Evolutionary conservation across 169 alveolate genomes (phyloP).

Genomic region (Amoebophrya sp.): DNA sequence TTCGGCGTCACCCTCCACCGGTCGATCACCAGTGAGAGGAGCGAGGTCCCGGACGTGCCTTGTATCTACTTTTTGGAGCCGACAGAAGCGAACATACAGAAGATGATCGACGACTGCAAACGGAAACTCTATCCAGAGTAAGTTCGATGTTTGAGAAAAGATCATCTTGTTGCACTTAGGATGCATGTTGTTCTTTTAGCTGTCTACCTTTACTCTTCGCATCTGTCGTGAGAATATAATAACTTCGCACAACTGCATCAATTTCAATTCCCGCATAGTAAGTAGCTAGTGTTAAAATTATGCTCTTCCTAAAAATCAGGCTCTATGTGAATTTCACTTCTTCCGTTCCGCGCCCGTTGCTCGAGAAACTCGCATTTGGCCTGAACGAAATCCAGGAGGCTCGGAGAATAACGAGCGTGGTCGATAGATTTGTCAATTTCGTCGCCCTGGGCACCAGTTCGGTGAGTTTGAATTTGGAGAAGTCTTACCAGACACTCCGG

Average conservation of each 20-base stretch:
- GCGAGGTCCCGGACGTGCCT: constrained; percentile 16
- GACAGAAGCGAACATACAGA: not conserved
- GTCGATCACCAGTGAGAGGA: not conserved
- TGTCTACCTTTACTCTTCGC: too few species aligned
- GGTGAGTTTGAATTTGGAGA: constrained; percentile 48
- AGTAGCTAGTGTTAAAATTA: too few species aligned
- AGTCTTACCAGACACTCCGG: constrained; percentile 39
- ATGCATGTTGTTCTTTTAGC: too few species aligned
- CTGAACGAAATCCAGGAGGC: not conserved
- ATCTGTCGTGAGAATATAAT: too few species aligned
- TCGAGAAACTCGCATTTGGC: not conserved
- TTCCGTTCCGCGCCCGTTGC: not conserved
- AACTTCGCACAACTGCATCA: too few species aligned
- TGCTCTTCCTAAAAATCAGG: not conserved
- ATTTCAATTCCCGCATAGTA: too few species aligned
- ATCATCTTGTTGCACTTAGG: too few species aligned
- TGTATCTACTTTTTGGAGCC: not conserved
- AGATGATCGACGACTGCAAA: not conserved
- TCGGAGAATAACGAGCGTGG: constrained; percentile 31
- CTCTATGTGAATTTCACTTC: not conserved
- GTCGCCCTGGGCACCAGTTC: constrained; percentile 48
- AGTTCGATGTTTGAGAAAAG: too few species aligned
- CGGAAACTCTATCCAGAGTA: constrained; percentile 22
- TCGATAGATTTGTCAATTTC: constrained; percentile 53
- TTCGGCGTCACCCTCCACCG: constrained; percentile 1